Evolutionary conservation across 768 basidiomycete genomes (phyloP).

Genomic region (Tricholoma terreum): DNA sequence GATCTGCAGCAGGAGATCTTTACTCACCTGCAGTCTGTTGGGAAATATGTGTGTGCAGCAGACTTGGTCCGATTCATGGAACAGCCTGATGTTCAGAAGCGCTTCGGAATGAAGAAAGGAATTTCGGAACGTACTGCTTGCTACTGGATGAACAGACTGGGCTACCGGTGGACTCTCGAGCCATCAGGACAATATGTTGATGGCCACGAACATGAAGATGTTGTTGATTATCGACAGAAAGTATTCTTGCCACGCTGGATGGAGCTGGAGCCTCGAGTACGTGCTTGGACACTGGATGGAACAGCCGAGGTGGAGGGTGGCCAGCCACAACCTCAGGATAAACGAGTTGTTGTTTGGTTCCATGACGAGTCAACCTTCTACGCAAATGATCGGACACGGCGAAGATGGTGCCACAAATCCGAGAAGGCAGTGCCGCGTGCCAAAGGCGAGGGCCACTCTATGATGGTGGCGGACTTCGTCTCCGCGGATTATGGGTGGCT

Average conservation of each 20-base stretch:
- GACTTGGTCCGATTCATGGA: constrained; percentile 9
- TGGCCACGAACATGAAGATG: constrained; percentile 33
- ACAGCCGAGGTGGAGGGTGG: not conserved
- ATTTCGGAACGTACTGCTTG: constrained; percentile 21
- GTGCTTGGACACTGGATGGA: constrained; percentile 9
- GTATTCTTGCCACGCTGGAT: constrained; percentile 19
- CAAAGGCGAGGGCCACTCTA: constrained; percentile 28
- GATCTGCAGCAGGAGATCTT: not conserved
- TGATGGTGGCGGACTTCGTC: constrained; percentile 35
- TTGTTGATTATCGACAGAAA: constrained; percentile 27
- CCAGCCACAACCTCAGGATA: not conserved
- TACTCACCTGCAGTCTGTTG: not conserved
- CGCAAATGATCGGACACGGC: constrained; percentile 24
- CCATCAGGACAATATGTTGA: constrained; percentile 31
- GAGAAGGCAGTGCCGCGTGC: constrained; percentile 5
- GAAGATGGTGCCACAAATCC: constrained; percentile 18
- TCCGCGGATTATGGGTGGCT: constrained; percentile 32
- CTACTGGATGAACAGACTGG: constrained; percentile 29
- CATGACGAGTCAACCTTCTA: constrained; percentile 33
- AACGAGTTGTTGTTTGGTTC: constrained; percentile 17
- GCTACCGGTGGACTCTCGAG: constrained; percentile 21
- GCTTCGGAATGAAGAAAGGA: constrained; percentile 10
- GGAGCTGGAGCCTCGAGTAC: constrained; percentile 10
- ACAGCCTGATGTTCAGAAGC: not conserved
- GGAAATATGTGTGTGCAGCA: constrained; percentile 7